Evolutionary conservation across 2,329 filamentous ascomycete species (phyloP), one percentile per base, ranked within the genome.

Genomic region (Curvularia sp.): DNA sequence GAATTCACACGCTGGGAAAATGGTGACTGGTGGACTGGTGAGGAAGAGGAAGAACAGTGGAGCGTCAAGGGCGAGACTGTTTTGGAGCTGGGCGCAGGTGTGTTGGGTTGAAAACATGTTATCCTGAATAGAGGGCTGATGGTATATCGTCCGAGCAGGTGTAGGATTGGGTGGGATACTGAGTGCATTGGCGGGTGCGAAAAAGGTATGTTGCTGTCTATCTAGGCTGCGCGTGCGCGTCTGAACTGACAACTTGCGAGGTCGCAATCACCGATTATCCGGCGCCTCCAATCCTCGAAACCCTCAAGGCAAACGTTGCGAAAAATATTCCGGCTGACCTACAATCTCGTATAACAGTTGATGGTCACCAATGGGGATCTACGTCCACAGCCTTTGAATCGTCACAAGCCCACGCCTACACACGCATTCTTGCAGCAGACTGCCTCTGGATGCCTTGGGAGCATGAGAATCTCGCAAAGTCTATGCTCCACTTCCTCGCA

Each of bases 401-500:
- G 6, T 49, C 65, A 1, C 63, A 78, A 49, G 75, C 75, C 12
- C 76, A 77, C 8, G 56, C 64, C 1, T 91, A 87, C 69, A 86
- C 86, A 45, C 83, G 87, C 56, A 80, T 92, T 39, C 76, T 91
- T n/a, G 87, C 86, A 0, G 87, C 88, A 61, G 89, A 92, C 76
- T 91, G 89, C 69, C 82, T 90, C 55, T 92, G 89, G 89, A 91
- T 92, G 87, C 84, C 86, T 1, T 84, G 83, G 79, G 84, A 92
- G 79, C 90, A 92, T 74, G 81, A 76, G n/a, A 89, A 87, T 73
- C 81, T 92, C 25, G 82, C 83, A 46, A 75, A 71, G 41, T 90
- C 87, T 23, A 85, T 91, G 70, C 75, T 81, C 5, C 85, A 86
- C 75, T 90, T 91, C 70, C 79, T 92, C 18, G 77, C 73, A 1